Base-by-base conservation (phyloP, 495 filamentous ascomycete species). In the Collariella sp. region DNA sequence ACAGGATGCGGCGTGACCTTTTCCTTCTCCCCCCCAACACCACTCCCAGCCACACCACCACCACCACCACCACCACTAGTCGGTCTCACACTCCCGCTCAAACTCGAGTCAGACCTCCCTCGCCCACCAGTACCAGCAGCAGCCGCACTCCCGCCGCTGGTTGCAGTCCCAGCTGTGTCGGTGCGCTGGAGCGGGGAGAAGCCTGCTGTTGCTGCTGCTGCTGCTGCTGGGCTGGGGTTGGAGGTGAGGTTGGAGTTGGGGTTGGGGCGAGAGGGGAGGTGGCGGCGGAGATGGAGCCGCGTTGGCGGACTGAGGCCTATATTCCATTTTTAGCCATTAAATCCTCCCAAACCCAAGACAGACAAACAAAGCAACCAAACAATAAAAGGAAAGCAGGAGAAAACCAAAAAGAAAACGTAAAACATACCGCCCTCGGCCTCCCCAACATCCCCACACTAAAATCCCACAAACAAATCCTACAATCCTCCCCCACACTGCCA, bases 381-480 rank as follows among this genome's bases (percentile, higher is more conserved):
- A 45, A 19, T 13, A 22, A 13, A 5, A 48, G 20, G 26, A 42
- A 16, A 11, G 3, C 10, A 67, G 38, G 7, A 22, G n/a, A 1
- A 15, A 26, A 26, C 6, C 7, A 33, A 16, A 46, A 46, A 46
- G 2, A 31, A n/a, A 33, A 34, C 18, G 18, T 13, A 46, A 29
- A 33, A 54, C 82, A 57, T 75, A 88, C 85, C 57, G 83, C 69
- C 57, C 71, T 89, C 1, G 93, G 94, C 31, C 93, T 80, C 66
- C 91, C 84, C 57, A 98, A 72, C 90, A 96, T 96, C 45, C 90
- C 90, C 24, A 96, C 90, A 54, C 84, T 93, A 68, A 98, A 98
- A 73, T 98, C 93, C 93, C 93, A 98, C 31, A 98, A 72, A 46
- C 96, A 78, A 31, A 98, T 68, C 50, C 89, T 72, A 61, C 93